Evolutionary conservation across 139 green algal genomes (phyloP), one percentile per base, ranked within the genome.

Genomic region (Coelastrella sp.): DNA sequence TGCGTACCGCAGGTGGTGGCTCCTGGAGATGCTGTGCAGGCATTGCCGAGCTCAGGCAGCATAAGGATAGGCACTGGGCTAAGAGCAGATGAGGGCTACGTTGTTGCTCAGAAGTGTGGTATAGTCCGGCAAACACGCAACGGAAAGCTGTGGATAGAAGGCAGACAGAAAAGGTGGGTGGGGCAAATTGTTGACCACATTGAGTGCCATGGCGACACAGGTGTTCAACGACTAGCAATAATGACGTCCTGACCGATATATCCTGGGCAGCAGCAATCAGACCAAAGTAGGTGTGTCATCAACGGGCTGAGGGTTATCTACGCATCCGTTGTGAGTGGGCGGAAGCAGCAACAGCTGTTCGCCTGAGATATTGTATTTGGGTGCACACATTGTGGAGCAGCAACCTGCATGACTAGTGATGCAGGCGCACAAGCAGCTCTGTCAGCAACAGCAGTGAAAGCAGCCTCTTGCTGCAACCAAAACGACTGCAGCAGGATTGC

Each of bases 111-210:
- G 19, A 95, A 95, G 57, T 87, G 92, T 56, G 97, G 96, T 22
- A 35, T 97, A 6, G 81, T 97, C 35, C 89, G 87, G 76, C 93
- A 96, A 75, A 94, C 94, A 9, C 56, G 81, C 4, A 94, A 93
- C 20, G 93, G 94, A 7, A 96, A 96, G 84, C 79, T 98, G 6
- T 99, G 96, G 95, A 86, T 98, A 5, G 93, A 97, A 79, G 88
- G 92, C 7, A 87, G 92, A 22, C 96, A 97, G 61, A 97, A 96
- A 81, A 83, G 95, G 96, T 97, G 82, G 66, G 90, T 72, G 10
- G 15, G 9, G 6, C 12, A 70, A 14, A 70, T 70, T 17, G 12
- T 22, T 22, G 63, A 6, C 12, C 5, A 70, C 63, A 79, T 17
- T 17, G 17, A 79, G 73, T 35, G 73, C 35, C 35, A 49, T 49